A percentile compares a stretch with the other conserved stretches of the same genome.
Conservation (phyloP, 352 stramenopile genomes). For the Globisporangium echinulatum region DNA sequence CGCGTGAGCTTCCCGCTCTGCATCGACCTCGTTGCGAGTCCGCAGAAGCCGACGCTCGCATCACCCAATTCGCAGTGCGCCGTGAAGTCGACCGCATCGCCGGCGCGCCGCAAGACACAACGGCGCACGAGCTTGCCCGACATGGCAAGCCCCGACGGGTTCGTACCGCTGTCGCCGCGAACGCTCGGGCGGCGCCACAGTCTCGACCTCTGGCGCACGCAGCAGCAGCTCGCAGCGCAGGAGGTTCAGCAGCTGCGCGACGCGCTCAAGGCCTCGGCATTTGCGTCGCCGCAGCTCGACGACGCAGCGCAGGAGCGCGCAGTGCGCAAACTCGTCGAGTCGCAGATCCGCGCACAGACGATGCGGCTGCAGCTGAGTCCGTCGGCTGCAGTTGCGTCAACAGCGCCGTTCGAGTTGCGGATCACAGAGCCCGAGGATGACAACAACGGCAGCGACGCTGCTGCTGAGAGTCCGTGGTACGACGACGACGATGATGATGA, state of each 20-base stretch:
- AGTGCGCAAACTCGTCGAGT: conserved; percentile 57
- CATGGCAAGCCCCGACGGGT: conserved; percentile 2
- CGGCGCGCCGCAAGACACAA: background rate
- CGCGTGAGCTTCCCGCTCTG: conserved; percentile 14
- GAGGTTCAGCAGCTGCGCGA: conserved; percentile 39
- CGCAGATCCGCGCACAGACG: conserved; percentile 56
- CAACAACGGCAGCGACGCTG: conserved; percentile 15
- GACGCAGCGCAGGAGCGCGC: conserved; percentile 52
- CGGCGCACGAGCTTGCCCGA: conserved; percentile 17
- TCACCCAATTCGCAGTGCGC: conserved; percentile 25
- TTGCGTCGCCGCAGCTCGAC: conserved; percentile 19
- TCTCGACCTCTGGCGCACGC: conserved; percentile 41
- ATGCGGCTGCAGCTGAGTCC: conserved; percentile 43
- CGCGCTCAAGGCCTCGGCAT: conserved; percentile 44
- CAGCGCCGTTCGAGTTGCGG: background rate
- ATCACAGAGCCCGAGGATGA: conserved; percentile 9
- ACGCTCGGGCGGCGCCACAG: conserved; percentile 37
- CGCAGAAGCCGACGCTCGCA: conserved; percentile 30
- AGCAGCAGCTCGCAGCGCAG: conserved; percentile 35
- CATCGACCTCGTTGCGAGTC: conserved; percentile 21
- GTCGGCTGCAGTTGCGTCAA: conserved; percentile 6
- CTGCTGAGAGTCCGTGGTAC: conserved; percentile 15
- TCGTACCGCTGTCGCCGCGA: conserved; percentile 16
- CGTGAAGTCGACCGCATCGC: background rate
- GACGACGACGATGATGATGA: conserved; percentile 21